phyloP scores from a whole-genome alignment of 352 stramenopile species.

The Globisporangium lucens region DNA sequence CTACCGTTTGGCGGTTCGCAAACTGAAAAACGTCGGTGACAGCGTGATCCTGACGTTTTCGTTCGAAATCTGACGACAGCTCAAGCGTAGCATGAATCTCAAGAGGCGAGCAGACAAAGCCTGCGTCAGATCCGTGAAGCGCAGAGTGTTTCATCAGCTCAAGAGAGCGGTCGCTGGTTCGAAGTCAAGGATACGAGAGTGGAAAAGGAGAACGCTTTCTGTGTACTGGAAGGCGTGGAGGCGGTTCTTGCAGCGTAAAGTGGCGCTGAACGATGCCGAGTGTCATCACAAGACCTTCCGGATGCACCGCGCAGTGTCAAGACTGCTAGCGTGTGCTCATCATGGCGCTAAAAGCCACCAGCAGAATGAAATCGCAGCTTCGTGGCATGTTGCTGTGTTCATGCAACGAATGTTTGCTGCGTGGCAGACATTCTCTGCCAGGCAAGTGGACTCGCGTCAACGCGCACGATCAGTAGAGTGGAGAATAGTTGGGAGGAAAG shows the following conservation, averaged over 20 bases:
- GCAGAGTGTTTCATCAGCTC: background rate
- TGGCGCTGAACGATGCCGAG: background rate
- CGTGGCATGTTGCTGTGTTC: background rate
- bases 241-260: background rate
- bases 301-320: background rate
- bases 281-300: background rate
- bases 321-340: background rate
- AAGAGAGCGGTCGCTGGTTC: background rate
- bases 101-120: background rate
- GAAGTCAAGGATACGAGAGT: background rate
- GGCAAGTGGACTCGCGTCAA: background rate
- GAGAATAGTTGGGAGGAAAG: slow-evolving; percentile 2
- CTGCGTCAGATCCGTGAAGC: background rate
- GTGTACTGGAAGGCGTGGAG: slow-evolving; percentile 2
- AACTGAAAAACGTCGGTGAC: background rate
- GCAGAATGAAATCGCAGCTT: background rate
- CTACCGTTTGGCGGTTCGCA: background rate
- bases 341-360: background rate
- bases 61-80: background rate
- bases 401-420: background rate
- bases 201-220: background rate
- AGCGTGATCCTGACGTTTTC: background rate
- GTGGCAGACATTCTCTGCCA: background rate
- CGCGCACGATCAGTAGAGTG: background rate
- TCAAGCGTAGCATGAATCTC: background rate